Base-by-base conservation (phyloP, 1,284 basidiomycete genomes). In the Schizophyllum amplum region DNA sequence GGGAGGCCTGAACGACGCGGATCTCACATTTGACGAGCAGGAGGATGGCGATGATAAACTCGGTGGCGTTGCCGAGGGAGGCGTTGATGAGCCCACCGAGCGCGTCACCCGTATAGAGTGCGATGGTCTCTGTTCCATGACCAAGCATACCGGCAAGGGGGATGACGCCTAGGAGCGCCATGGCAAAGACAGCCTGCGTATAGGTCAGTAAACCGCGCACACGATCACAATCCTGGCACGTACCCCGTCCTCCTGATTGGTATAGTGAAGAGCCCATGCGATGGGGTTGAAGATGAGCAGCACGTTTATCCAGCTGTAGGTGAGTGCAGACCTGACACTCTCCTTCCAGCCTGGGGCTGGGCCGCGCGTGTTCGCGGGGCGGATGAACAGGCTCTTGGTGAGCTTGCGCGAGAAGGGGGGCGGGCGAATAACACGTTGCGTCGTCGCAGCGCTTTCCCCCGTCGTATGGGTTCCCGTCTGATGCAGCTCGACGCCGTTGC, bases 61-160 rank as follows among this genome's bases (percentile, higher is more conserved):
- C 80, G 46, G 81, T 75, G 42, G 77, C 70, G 64, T 84, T 84
- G 15, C 83, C 83, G 47, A 85, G 71, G 0, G 83, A 84, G 1
- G 83, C 83, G 60, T 86, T 86, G 53, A 85, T 67, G 49, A 85
- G 66, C 54, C 82, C 82, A 26, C 79, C 80, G 17, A 85, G 71
- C 24, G 81, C 82, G 63, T 83, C 79, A 52, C 80, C 76, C 24
- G 76, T 77, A 57, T 72, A 75, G 25, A 85, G 63, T 0, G 83
- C 80, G 24, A 84, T 77, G 65, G 85, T 81, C 66, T 86, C 85
- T 0, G 84, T 87, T 9, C 81, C 83, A 58, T 84, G 78, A 1
- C 84, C 84, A 15, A 87, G 75, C 20, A 87, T 68, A 15, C 80
- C 80, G 5, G 84, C 84, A 24, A 79, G 68, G 5, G 77, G 77